Conservation (phyloP, 352 stramenopile genomes). For the Saprolegnia parasitica region DNA sequence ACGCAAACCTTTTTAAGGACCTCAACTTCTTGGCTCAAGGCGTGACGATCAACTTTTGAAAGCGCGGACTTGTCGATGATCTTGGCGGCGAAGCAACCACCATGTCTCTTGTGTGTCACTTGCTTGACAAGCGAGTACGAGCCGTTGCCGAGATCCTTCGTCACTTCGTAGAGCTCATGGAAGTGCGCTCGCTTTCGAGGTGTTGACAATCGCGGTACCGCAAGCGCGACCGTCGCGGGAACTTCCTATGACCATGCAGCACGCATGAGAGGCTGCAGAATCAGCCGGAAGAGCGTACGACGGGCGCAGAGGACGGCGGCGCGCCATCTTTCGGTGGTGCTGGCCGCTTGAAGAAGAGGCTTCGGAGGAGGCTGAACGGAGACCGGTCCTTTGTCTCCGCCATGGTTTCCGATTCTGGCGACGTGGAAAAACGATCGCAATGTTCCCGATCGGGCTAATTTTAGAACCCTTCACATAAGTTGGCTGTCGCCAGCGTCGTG, state of each 20-base stretch:
- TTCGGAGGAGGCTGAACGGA: background rate
- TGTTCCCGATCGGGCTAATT: background rate
- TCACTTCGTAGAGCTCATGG: conserved; percentile 76
- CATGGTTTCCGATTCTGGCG: background rate
- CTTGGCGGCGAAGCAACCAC: conserved; percentile 70
- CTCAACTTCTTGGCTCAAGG: conserved; percentile 67
- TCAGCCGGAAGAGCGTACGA: too few relatives aligned
- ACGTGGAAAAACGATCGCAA: background rate
- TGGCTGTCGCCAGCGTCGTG: background rate
- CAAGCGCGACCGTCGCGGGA: background rate
- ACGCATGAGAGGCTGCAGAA: too few relatives aligned
- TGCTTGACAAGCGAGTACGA: conserved; percentile 87
- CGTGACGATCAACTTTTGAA: conserved; percentile 62
- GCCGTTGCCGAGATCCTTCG: conserved; percentile 70
- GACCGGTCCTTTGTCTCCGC: background rate
- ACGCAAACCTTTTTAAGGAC: conserved; percentile 84
- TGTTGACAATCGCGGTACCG: background rate
- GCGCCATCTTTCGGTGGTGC: too few relatives aligned
- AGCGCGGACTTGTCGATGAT: conserved; percentile 79
- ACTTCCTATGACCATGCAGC: background rate
- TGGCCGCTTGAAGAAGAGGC: too few relatives aligned
- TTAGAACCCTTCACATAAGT: conserved; percentile 1
- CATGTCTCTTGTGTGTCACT: conserved; percentile 74
- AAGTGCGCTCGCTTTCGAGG: conserved; percentile 36
- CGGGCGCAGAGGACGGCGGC: too few relatives aligned